phyloP scores from a whole-genome alignment of 345 rosid genomes.

The Carallia pectinifolia region DNA sequence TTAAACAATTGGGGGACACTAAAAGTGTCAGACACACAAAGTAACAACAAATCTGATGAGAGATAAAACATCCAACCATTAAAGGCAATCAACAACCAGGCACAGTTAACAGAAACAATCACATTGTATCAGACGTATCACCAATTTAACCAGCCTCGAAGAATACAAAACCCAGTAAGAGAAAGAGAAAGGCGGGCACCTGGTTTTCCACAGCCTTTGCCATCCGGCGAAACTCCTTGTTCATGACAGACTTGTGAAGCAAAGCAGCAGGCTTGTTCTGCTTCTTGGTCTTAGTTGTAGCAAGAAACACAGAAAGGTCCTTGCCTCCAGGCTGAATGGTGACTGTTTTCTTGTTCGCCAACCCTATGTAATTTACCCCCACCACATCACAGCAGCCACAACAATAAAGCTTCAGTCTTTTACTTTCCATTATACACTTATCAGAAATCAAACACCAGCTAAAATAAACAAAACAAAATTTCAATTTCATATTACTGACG shows the following conservation, averaged over 20 bases:
- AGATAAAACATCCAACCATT: not conserved
- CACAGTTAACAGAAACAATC: not conserved
- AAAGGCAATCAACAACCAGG: not conserved
- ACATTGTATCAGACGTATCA: not conserved
- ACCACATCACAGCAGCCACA: too few species aligned
- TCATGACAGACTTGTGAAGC: constrained; percentile 18
- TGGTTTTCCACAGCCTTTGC: constrained; percentile 26
- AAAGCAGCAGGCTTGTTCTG: constrained; percentile 24
- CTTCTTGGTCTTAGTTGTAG: constrained; percentile 23
- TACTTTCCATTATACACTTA: too few species aligned
- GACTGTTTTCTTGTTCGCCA: constrained; percentile 27
- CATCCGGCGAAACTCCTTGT: constrained; percentile 24
- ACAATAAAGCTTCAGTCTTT: too few species aligned
- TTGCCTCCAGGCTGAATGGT: constrained; percentile 22
- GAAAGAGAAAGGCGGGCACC: not conserved
- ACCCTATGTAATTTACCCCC: not conserved
- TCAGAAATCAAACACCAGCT: too few species aligned
- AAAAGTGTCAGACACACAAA: too few species aligned
- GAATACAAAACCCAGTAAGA: too few species aligned
- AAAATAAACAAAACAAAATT: too few species aligned
- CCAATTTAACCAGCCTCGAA: too few species aligned
- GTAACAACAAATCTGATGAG: too few species aligned
- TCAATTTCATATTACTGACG: too few species aligned
- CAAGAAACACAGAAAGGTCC: constrained; percentile 18
- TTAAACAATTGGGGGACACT: too few species aligned